These are phyloP conservation scores for Protostelium mycophagum DNA, from an alignment of 78 protist genomes.

Conservation along the genomic window DNA sequence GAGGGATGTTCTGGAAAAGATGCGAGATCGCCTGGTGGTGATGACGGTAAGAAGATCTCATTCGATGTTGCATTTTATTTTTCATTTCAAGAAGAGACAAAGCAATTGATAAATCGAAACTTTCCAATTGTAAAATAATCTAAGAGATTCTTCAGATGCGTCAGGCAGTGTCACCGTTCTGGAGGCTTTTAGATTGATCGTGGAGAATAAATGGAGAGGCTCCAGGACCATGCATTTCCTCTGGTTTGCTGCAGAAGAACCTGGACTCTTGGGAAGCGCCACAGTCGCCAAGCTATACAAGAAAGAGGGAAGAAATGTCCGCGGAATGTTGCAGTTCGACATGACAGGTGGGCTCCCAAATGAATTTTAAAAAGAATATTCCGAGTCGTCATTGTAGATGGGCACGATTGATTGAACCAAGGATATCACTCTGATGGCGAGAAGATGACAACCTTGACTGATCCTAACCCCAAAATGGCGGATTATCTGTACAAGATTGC, in stretches of 20 bases:
- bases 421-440: not conserved
- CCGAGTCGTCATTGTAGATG: not conserved
- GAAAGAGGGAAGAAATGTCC: not conserved
- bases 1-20: not conserved
- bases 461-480: not conserved
- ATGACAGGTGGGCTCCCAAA: not conserved
- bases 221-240: not conserved
- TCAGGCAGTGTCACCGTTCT: not conserved
- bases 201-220: not conserved
- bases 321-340: not conserved
- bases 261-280: not conserved
- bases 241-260: not conserved
- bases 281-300: not conserved
- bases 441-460: not conserved
- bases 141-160: not conserved
- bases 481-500: not conserved
- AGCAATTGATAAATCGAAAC: not conserved
- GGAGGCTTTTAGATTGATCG: not conserved
- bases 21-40: not conserved
- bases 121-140: not conserved
- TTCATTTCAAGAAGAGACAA: no score
- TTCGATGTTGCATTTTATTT: no score
- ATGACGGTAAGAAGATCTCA: not conserved
- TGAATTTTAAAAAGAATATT: no score
- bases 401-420: not conserved